Conservation (phyloP, 1,284 basidiomycete species). For the Trametes polyzona region DNA sequence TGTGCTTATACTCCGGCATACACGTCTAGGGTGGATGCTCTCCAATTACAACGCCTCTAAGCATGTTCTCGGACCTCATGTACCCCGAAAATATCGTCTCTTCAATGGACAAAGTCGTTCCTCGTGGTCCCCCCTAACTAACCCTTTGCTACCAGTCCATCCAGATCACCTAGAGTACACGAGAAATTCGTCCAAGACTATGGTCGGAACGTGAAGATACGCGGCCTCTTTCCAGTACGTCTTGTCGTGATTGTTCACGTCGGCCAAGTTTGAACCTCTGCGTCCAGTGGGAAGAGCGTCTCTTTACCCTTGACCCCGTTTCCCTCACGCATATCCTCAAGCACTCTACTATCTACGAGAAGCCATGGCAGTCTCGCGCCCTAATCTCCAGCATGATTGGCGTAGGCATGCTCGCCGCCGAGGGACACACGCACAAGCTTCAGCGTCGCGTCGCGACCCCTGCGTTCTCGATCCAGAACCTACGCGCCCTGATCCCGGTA, state of each 20-base stretch:
- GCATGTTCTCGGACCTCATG: too few relatives aligned
- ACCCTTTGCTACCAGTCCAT: conserved; percentile 55
- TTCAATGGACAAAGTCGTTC: too few relatives aligned
- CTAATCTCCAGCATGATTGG: conserved; percentile 78
- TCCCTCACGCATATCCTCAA: conserved; percentile 73
- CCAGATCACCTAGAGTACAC: conserved; percentile 55
- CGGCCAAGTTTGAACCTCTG: conserved; percentile 9
- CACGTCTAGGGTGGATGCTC: too few relatives aligned
- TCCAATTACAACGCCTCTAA: too few relatives aligned
- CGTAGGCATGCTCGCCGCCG: conserved; percentile 75
- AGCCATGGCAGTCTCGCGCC: conserved; percentile 76
- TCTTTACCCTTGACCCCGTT: conserved; percentile 76
- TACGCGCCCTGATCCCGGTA: conserved; percentile 69
- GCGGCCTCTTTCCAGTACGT: conserved; percentile 66
- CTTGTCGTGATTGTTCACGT: conserved; percentile 5
- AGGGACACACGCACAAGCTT: conserved; percentile 73
- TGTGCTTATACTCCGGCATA: too few relatives aligned
- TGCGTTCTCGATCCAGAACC: conserved; percentile 76
- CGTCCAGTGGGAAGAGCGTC: conserved; percentile 74
- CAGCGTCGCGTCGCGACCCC: conserved; percentile 77
- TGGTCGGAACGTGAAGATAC: conserved; percentile 54
- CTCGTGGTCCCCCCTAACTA: too few relatives aligned
- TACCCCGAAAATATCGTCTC: too few relatives aligned
- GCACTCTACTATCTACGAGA: conserved; percentile 71
- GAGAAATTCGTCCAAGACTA: conserved; percentile 51